These are phyloP conservation scores for Aureobasidium subglaciale DNA, from an alignment of 2,329 filamentous ascomycete species.

Conservation along the genomic window DNA sequence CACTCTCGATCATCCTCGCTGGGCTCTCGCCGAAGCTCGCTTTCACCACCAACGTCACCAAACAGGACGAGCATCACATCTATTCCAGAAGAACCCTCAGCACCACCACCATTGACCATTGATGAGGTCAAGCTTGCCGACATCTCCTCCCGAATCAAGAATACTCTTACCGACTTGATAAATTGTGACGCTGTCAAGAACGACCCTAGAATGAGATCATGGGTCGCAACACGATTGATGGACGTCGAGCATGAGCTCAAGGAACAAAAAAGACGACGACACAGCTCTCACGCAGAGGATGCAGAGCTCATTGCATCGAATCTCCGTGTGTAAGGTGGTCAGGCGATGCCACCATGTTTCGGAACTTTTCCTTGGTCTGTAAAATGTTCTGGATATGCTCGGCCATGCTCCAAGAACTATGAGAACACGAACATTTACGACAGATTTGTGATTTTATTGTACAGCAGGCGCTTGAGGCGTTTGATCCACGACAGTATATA, in stretches of 20 bases:
- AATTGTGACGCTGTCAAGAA: conserved; percentile 45
- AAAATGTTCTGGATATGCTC: background rate
- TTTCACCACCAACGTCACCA: conserved; percentile 13
- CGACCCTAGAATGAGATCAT: conserved; percentile 41
- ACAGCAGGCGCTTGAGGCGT: conserved; percentile 2
- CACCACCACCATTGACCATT: conserved; percentile 26
- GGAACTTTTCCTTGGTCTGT: conserved; percentile 4
- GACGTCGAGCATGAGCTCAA: conserved; percentile 46
- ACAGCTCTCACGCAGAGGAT: conserved; percentile 20
- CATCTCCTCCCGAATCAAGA: conserved; percentile 48
- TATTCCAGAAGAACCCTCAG: conserved; percentile 17
- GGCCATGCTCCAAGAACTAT: background rate
- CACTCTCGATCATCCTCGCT: conserved; percentile 10
- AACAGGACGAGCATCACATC: conserved; percentile 15
- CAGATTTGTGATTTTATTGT: background rate
- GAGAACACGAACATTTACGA: conserved; percentile 4
- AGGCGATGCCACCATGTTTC: background rate
- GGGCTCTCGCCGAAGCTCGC: conserved; percentile 15
- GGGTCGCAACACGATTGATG: conserved; percentile 48
- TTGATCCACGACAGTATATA: conserved; percentile 8
- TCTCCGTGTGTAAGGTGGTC: background rate
- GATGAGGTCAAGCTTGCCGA: conserved; percentile 42
- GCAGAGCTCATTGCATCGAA: conserved; percentile 9
- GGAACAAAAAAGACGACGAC: conserved; percentile 34
- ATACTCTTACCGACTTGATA: conserved; percentile 46